Evolutionary conservation across 1,284 basidiomycete species (phyloP), one percentile per base, ranked within the genome.

Genomic region (Puccinia coronata): DNA sequence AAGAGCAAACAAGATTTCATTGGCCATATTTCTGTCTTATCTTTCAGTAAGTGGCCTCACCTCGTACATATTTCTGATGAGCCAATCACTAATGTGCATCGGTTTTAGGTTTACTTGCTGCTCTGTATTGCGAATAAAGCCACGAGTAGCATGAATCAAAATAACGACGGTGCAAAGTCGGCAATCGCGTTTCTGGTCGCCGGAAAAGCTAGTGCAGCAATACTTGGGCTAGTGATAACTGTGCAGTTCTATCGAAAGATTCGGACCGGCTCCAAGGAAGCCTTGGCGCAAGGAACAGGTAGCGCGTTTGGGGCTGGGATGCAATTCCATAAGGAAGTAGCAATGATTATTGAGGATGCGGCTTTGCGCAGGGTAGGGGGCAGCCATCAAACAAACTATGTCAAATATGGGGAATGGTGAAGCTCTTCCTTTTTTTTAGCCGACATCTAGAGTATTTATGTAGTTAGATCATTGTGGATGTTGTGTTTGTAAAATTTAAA

Each of bases 41-140:
- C 71, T 73, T 36, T 73, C 71, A 23, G 71, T 73, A 57, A 57
- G 53, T n/a, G n/a, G n/a, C n/a, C n/a, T n/a, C n/a, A n/a, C n/a
- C n/a, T n/a, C n/a, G n/a, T n/a, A n/a, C n/a, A n/a, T n/a, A n/a
- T n/a, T n/a, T n/a, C n/a, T n/a, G n/a, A n/a, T n/a, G n/a, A n/a
- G n/a, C n/a, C n/a, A n/a, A n/a, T n/a, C n/a, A n/a, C n/a, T n/a
- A n/a, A n/a, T n/a, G n/a, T n/a, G n/a, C n/a, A n/a, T n/a, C n/a
- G n/a, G n/a, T 70, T 49, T n/a, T 31, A 73, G 71, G 71, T 73
- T 55, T 73, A 73, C 51, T 55, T 73, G 51, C 34, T 73, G 25
- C 53, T 73, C 25, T 55, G 31, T 57, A 73, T 73, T 73, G 71
- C 71, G 20, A 73, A 73, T 31, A 73, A 57, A 57, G 71, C 71